These are phyloP conservation scores for Tricholoma terreum DNA, from an alignment of 768 basidiomycete genomes.

Conservation along the genomic window DNA sequence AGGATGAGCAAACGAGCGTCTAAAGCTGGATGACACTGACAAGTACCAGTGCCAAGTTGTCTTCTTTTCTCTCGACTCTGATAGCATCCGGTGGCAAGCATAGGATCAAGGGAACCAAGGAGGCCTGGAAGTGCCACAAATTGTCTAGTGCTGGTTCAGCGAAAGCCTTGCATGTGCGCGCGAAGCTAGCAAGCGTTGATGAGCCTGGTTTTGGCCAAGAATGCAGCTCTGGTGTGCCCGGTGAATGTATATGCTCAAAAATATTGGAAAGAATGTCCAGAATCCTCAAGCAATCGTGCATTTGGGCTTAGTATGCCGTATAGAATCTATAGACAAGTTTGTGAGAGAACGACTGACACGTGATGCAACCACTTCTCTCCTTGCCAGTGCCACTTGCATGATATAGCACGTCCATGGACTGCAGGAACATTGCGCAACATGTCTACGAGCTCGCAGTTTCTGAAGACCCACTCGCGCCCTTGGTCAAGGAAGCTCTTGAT, in stretches of 20 bases:
- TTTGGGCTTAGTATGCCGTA: no score
- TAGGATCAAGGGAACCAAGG: background rate
- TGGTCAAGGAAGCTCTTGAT: constrained; percentile 74
- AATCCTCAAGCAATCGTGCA: no score
- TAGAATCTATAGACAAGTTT: no score
- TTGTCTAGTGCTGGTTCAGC: constrained; percentile 10
- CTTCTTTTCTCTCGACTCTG: background rate
- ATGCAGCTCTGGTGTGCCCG: background rate
- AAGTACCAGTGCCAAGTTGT: no score
- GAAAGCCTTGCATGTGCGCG: constrained; percentile 11
- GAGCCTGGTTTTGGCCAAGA: background rate
- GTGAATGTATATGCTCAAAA: background rate
- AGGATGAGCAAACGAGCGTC: no score
- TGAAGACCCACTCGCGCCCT: constrained; percentile 48
- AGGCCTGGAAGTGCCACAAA: constrained; percentile 6
- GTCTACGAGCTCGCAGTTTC: constrained; percentile 62
- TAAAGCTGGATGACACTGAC: no score
- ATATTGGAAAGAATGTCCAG: no score
- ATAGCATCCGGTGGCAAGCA: background rate
- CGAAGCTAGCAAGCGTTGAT: constrained; percentile 1
- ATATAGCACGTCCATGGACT: constrained; percentile 38
- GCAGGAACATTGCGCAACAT: constrained; percentile 47
- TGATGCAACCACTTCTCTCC: no score
- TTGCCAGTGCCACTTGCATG: background rate
- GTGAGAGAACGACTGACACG: no score